phyloP scores from a whole-genome alignment of 108 stramenopile genomes.

The Discostella stelligeroides region DNA sequence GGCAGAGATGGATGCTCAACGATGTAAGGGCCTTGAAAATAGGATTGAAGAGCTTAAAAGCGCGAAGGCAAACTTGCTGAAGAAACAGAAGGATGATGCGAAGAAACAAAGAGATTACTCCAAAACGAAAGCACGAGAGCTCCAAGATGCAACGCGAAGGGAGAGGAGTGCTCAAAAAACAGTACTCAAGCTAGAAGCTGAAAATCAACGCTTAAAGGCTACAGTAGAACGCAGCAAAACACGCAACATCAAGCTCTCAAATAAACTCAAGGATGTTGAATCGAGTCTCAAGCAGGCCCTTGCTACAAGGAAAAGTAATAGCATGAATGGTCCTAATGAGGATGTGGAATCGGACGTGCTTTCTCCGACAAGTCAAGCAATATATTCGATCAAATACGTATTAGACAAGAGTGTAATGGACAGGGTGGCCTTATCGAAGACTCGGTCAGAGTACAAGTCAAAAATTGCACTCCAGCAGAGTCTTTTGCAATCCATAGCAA shows the following conservation, averaged over 20 bases:
- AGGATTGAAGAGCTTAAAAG: slow-evolving; percentile 76
- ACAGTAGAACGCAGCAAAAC: slow-evolving; percentile 64
- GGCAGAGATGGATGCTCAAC: slow-evolving; percentile 74
- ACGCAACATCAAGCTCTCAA: slow-evolving; percentile 59
- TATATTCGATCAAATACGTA: slow-evolving; percentile 62
- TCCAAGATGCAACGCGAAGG: slow-evolving; percentile 62
- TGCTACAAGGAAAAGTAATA: slow-evolving; percentile 61
- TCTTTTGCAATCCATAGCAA: slow-evolving; percentile 62
- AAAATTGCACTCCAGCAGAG: slow-evolving; percentile 62
- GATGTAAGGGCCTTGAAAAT: slow-evolving; percentile 65
- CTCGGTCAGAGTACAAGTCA: slow-evolving; percentile 51
- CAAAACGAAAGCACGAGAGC: slow-evolving; percentile 73
- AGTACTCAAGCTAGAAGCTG: slow-evolving; percentile 65
- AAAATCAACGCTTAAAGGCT: slow-evolving; percentile 67
- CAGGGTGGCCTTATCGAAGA: slow-evolving; percentile 47
- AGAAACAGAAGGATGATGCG: slow-evolving; percentile 76
- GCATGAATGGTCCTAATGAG: slow-evolving; percentile 9
- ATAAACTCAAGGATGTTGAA: slow-evolving; percentile 84
- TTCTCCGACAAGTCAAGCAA: slow-evolving; percentile 47
- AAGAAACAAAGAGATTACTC: slow-evolving; percentile 61
- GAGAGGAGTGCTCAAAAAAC: slow-evolving; percentile 57
- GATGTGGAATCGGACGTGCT: slow-evolving; percentile 15
- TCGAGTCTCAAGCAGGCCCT: slow-evolving; percentile 66
- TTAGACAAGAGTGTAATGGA: slow-evolving; percentile 65
- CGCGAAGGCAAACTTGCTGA: slow-evolving; percentile 62